These are phyloP conservation scores for Cichorium intybus DNA, from an alignment of 140 eudicot genomes.

Conservation along the genomic window DNA sequence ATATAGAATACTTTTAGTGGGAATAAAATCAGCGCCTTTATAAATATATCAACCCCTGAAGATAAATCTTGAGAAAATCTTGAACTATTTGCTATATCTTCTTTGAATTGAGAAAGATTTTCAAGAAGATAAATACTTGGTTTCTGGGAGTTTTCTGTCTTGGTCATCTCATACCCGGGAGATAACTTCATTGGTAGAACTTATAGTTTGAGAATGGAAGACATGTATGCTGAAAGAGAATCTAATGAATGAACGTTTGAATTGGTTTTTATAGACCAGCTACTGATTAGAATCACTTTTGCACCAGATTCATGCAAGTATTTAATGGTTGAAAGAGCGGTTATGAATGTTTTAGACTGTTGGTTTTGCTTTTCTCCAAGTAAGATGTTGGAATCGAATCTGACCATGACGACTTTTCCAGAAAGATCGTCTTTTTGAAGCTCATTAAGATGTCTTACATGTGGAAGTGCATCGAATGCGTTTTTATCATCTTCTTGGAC, in stretches of 20 bases:
- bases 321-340: constrained; percentile 49
- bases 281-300: constrained; percentile 54
- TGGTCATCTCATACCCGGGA: constrained; percentile 14
- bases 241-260: not conserved
- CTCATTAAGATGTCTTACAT: constrained; percentile 57
- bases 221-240: constrained; percentile 49
- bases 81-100: constrained; percentile 60
- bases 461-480: constrained; percentile 40
- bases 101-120: constrained; percentile 59
- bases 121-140: constrained; percentile 48
- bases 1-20: too few species aligned
- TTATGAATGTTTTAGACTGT: constrained; percentile 14
- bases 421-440: constrained; percentile 51
- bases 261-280: constrained; percentile 36
- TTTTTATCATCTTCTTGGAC: constrained; percentile 32
- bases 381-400: constrained; percentile 59
- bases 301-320: constrained; percentile 60
- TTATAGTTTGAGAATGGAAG: constrained; percentile 52
- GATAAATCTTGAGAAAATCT: constrained; percentile 52
- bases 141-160: constrained; percentile 20
- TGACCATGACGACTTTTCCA: constrained; percentile 65
- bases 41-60: constrained; percentile 70
- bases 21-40: too few species aligned
- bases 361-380: constrained; percentile 41
- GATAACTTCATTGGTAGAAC: constrained; percentile 46